phyloP scores from a whole-genome alignment of 352 stramenopile species.

The Pythium coloratum region DNA sequence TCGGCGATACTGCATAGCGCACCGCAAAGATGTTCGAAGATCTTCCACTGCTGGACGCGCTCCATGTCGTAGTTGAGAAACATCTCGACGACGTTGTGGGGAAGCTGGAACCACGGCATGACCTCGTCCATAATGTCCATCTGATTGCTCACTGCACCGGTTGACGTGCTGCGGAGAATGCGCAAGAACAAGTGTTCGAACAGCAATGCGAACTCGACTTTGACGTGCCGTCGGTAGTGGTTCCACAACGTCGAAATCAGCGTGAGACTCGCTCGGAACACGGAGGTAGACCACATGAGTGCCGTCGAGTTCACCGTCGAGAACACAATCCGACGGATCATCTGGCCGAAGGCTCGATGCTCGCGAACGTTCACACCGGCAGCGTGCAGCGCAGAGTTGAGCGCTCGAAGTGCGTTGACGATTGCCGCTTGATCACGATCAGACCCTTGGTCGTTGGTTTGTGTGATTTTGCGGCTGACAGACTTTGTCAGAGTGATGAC shows the following conservation, averaged over 20 bases:
- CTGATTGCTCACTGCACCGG: constrained; percentile 54
- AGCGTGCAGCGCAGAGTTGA: constrained; percentile 72
- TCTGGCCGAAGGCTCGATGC: constrained; percentile 65
- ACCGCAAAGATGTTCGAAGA: constrained; percentile 82
- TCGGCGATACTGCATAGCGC: constrained; percentile 77
- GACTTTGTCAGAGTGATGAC: constrained; percentile 75
- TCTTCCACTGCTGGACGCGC: constrained; percentile 86
- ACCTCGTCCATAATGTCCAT: constrained; percentile 81
- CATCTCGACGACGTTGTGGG: constrained; percentile 87
- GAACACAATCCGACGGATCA: constrained; percentile 77
- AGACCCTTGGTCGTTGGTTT: constrained; percentile 29
- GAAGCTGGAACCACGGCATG: constrained; percentile 74
- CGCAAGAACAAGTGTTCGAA: constrained; percentile 84
- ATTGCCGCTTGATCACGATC: constrained; percentile 63
- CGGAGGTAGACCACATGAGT: constrained; percentile 52
- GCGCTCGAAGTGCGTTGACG: constrained; percentile 60
- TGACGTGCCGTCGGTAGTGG: constrained; percentile 80
- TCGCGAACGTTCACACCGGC: constrained; percentile 49
- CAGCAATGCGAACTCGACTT: constrained; percentile 78
- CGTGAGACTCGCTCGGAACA: constrained; percentile 63
- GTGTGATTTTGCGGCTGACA: constrained; percentile 52
- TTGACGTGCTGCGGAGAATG: constrained; percentile 55
- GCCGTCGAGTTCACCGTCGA: constrained; percentile 66
- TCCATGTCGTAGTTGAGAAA: constrained; percentile 90
- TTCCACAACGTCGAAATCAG: constrained; percentile 83